A percentile compares a stretch with the other conserved stretches of the same genome.
Evolutionary conservation across 305 asterid species (phyloP).

Genomic region (Solanum hybrid): DNA sequence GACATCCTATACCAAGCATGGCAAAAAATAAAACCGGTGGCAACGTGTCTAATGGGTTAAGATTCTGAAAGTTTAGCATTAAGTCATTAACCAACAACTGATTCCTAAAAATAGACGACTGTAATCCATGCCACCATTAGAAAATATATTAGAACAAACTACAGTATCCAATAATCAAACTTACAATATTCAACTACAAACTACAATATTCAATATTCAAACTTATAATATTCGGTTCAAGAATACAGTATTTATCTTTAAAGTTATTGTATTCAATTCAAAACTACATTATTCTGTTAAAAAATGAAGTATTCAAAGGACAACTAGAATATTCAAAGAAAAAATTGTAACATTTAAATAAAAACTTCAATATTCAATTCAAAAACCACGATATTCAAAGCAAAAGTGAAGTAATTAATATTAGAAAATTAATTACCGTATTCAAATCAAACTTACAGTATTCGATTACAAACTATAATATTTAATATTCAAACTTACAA

Average conservation of each 20-base stretch:
- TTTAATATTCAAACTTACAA: neutral
- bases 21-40: neutral
- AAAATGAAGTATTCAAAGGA: neutral
- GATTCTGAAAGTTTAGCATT: neutral
- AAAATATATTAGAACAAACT: neutral
- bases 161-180: neutral
- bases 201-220: neutral
- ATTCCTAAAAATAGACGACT: neutral
- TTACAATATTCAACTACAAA: neutral
- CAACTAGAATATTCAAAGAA: neutral
- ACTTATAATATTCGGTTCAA: neutral
- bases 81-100: neutral
- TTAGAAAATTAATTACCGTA: neutral
- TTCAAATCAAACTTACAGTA: neutral
- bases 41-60: neutral
- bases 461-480: neutral
- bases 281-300: neutral
- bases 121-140: neutral
- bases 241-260: neutral
- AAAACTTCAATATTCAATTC: neutral
- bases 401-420: neutral
- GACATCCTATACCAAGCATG: neutral
- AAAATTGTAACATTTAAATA: neutral
- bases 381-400: neutral
- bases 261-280: neutral